Conservation (phyloP, 2,329 filamentous ascomycete genomes). For the Fonsecaea erecta region DNA sequence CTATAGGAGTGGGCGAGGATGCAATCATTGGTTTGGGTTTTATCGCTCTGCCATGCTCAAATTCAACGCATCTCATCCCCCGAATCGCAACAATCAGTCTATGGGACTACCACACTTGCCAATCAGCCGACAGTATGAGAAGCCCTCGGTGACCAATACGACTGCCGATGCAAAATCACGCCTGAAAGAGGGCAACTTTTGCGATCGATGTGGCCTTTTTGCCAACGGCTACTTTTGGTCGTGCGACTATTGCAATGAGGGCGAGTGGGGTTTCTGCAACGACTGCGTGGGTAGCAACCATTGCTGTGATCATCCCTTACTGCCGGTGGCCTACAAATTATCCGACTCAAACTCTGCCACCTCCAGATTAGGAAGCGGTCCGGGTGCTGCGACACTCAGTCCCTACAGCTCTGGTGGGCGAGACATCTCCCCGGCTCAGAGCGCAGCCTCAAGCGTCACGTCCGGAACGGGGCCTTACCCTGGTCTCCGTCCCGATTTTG, state of each 20-base stretch:
- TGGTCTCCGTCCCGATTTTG: conserved; percentile 52
- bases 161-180: conserved; percentile 64
- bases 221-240: conserved; percentile 89
- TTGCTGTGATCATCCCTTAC: conserved; percentile 79
- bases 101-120: conserved; percentile 60
- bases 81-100: conserved; percentile 49
- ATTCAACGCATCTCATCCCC: conserved; percentile 62
- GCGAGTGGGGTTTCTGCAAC: conserved; percentile 94
- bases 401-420: conserved; percentile 24
- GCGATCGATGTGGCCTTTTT: conserved; percentile 72
- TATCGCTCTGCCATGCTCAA: conserved; percentile 70
- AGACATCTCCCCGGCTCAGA: conserved; percentile 32
- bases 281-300: conserved; percentile 80
- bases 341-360: conserved; percentile 32
- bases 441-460: conserved; percentile 29
- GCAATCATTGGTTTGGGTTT: conserved; percentile 87
- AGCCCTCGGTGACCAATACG: conserved; percentile 32
- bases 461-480: conserved; percentile 25
- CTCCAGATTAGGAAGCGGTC: conserved; percentile 6
- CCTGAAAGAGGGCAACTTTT: conserved; percentile 82
- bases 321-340: conserved; percentile 71
- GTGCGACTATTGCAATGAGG: conserved; percentile 83
- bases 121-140: conserved; percentile 51
- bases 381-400: conserved; percentile 21
- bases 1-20: conserved; percentile 77